Conservation (phyloP, 164 flowering plant species). For the Vitis riparia region DNA sequence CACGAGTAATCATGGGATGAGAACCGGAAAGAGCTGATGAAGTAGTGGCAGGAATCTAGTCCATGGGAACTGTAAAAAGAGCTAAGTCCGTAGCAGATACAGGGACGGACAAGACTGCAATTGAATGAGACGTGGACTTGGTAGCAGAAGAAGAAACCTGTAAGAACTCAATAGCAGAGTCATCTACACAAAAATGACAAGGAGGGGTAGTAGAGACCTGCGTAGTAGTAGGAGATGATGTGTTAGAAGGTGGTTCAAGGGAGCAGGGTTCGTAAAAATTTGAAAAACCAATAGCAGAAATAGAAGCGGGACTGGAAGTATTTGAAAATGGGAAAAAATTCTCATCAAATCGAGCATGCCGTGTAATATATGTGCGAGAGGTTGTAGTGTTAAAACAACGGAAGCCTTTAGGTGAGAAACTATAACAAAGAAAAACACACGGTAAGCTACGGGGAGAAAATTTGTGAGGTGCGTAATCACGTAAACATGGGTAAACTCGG, state of each 20-base stretch:
- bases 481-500: slow-evolving; percentile 11
- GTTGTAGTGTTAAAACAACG: slow-evolving; percentile 1
- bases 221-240: too few species aligned
- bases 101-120: too few species aligned
- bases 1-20: too few species aligned
- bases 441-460: slow-evolving; percentile 5
- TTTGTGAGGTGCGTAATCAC: slow-evolving; percentile 8
- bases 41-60: too few species aligned
- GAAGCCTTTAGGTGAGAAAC: slow-evolving; percentile 1
- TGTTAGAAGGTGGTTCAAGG: background rate
- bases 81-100: too few species aligned
- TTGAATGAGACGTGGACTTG: too few species aligned
- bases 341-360: slow-evolving; percentile 7
- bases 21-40: too few species aligned
- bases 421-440: slow-evolving; percentile 6
- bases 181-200: too few species aligned
- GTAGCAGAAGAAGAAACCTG: too few species aligned
- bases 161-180: too few species aligned
- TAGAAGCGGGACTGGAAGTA: background rate
- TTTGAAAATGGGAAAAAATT: background rate
- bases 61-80: too few species aligned
- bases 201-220: too few species aligned
- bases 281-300: background rate
- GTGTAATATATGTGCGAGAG: background rate
- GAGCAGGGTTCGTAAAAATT: slow-evolving; percentile 2